Evolutionary conservation across 768 basidiomycete genomes (phyloP).

Genomic region (Candolleomyces eurysporus): DNA sequence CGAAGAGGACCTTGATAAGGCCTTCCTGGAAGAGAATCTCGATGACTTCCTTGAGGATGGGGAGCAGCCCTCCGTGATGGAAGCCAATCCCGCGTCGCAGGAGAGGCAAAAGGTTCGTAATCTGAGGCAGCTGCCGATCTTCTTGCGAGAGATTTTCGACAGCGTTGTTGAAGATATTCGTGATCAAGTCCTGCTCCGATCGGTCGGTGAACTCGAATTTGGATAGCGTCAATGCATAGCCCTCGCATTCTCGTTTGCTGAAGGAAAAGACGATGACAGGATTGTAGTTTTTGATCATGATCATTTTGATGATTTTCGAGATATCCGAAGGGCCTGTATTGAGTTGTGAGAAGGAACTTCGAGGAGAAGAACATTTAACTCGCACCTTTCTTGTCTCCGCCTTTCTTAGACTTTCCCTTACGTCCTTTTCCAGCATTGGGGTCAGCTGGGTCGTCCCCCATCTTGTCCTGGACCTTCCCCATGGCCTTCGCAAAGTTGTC

Average conservation of each 20-base stretch:
- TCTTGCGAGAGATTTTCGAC: constrained; percentile 84
- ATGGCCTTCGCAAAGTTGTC: constrained; percentile 98
- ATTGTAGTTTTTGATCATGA: constrained; percentile 96
- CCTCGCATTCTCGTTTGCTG: constrained; percentile 97
- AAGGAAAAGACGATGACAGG: constrained; percentile 99
- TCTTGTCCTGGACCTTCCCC: constrained; percentile 82
- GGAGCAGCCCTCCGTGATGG: constrained; percentile 96
- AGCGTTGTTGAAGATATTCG: constrained; percentile 91
- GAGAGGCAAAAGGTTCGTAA: constrained; percentile 87
- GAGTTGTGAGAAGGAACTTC: not conserved
- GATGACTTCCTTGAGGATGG: constrained; percentile 97
- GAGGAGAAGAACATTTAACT: not conserved
- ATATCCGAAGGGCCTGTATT: constrained; percentile 82
- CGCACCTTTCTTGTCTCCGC: constrained; percentile 79
- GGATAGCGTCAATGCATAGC: constrained; percentile 84
- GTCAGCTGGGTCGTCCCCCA: constrained; percentile 92
- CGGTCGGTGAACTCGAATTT: constrained; percentile 94
- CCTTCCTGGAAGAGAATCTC: constrained; percentile 99
- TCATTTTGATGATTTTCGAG: constrained; percentile 97
- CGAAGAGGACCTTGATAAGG: constrained; percentile 95
- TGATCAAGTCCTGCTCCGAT: constrained; percentile 86
- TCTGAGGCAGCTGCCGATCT: constrained; percentile 90
- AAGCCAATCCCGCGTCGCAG: constrained; percentile 95
- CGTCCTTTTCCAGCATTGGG: constrained; percentile 78
- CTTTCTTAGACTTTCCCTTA: constrained; percentile 92